Percentiles rank a stretch among this genome's conserved stretches.
These are phyloP conservation scores for Antarctomyces pellizariae DNA, from an alignment of 495 filamentous ascomycete species.

Conservation along the genomic window DNA sequence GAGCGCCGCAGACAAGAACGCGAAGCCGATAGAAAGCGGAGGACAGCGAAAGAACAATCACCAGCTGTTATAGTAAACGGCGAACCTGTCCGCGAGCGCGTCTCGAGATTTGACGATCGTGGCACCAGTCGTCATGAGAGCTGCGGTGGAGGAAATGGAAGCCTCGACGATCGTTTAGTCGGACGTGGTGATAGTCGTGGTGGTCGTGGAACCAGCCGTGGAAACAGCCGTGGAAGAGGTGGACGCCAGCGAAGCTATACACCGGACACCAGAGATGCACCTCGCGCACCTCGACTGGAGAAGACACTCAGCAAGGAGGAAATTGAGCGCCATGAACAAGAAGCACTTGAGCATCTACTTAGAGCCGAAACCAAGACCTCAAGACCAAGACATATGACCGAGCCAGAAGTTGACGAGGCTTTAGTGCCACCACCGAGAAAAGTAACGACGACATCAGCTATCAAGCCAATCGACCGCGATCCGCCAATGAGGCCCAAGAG, in stretches of 20 bases:
- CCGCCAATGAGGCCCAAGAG: conserved; percentile 5
- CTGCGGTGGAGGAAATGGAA: too few relatives aligned
- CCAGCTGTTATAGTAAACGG: conserved; percentile 4
- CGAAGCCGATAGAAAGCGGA: conserved; percentile 9
- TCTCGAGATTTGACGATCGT: conserved; percentile 9
- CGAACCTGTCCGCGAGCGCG: conserved; percentile 12
- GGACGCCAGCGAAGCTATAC: conserved; percentile 9
- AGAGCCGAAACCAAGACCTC: conserved; percentile 26
- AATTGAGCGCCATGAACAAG: conserved; percentile 25
- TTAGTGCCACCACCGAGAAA: conserved; percentile 28
- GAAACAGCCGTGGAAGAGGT: conserved; percentile 10
- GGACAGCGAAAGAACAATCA: conserved; percentile 10
- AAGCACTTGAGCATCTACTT: conserved; percentile 28
- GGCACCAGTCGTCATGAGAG: conserved; percentile 5
- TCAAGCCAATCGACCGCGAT: conserved; percentile 18
- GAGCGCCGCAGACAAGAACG: conserved; percentile 30
- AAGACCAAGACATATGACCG: conserved; percentile 17
- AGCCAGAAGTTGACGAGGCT: conserved; percentile 27
- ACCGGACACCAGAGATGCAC: conserved; percentile 6
- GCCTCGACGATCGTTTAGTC: conserved; percentile 5
- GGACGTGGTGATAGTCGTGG: conserved; percentile 1
- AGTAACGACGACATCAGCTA: conserved; percentile 27
- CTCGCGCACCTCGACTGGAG: conserved; percentile 16
- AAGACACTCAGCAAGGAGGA: conserved; percentile 29
- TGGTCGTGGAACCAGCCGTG: conserved; percentile 2